Evolutionary conservation across 306 rosid species (phyloP).

Genomic region (Prunus mongolica): DNA sequence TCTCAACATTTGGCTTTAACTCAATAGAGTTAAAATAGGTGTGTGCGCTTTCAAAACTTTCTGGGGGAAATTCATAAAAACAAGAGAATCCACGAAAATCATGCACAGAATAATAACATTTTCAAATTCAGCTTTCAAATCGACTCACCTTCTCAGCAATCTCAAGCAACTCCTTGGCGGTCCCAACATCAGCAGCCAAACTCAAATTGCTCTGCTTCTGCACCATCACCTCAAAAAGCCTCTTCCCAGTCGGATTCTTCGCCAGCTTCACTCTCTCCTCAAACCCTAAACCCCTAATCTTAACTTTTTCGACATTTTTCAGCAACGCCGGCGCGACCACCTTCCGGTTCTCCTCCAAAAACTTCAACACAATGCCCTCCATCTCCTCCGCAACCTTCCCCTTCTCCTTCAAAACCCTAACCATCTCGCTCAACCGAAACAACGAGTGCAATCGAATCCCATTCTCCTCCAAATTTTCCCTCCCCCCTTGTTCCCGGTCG

Average conservation of each 20-base stretch:
- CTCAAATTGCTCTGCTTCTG: conserved; percentile 78
- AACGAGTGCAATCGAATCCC: conserved; percentile 66
- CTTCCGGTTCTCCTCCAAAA: conserved; percentile 73
- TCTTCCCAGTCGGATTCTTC: conserved; percentile 83
- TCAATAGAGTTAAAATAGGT: background rate
- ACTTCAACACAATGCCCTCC: conserved; percentile 47
- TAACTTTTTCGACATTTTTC: conserved; percentile 30
- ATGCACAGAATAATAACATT: background rate
- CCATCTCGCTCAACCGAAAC: conserved; percentile 70
- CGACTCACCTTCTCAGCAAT: conserved; percentile 67
- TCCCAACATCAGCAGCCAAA: conserved; percentile 87
- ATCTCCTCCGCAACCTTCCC: conserved; percentile 70
- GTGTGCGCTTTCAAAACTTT: background rate
- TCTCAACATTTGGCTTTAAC: background rate
- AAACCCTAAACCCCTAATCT: conserved; percentile 47
- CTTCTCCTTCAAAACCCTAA: conserved; percentile 63
- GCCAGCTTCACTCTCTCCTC: conserved; percentile 67
- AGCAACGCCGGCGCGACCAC: conserved; percentile 49
- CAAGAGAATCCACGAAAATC: conserved; percentile 11
- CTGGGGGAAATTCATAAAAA: background rate
- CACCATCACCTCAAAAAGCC: conserved; percentile 70
- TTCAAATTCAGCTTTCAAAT: background rate
- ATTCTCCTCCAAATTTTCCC: conserved; percentile 74
- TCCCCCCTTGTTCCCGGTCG: conserved; percentile 86
- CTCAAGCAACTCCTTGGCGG: conserved; percentile 74